Conservation (phyloP, 768 basidiomycete species). For the Termitomyces sp. region DNA sequence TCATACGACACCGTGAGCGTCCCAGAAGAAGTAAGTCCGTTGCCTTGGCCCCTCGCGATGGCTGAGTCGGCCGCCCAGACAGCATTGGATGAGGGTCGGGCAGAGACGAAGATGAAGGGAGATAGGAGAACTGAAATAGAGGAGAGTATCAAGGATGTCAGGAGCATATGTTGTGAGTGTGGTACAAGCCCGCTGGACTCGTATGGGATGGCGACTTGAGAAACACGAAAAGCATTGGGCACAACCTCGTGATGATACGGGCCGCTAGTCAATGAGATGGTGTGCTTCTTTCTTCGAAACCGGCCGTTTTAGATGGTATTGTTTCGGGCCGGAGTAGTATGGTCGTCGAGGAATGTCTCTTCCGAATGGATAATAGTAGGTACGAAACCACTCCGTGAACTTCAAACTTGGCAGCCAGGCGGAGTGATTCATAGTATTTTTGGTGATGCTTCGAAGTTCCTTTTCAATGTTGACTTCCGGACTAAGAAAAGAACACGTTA, state of each 20-base stretch:
- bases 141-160: not conserved
- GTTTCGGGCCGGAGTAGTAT: not conserved
- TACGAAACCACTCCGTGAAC: not conserved
- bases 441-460: not conserved
- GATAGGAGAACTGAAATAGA: not conserved
- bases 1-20: conserved; percentile 34
- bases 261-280: not conserved
- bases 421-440: not conserved
- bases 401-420: not conserved
- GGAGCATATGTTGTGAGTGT: not conserved
- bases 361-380: not conserved
- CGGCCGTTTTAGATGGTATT: not conserved
- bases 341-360: not conserved
- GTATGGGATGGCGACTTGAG: not conserved
- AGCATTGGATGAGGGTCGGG: conserved; percentile 34
- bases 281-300: conserved; percentile 5
- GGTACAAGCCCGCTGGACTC: not conserved
- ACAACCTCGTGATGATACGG: conserved; percentile 10
- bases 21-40: conserved; percentile 30
- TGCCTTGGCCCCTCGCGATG: conserved; percentile 38
- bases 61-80: conserved; percentile 42
- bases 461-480: not conserved
- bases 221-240: no score
- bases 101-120: conserved; percentile 4
- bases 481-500: no score